Conservation (phyloP, 1,139 yeast genomes). For the Protomyces gravidus region DNA sequence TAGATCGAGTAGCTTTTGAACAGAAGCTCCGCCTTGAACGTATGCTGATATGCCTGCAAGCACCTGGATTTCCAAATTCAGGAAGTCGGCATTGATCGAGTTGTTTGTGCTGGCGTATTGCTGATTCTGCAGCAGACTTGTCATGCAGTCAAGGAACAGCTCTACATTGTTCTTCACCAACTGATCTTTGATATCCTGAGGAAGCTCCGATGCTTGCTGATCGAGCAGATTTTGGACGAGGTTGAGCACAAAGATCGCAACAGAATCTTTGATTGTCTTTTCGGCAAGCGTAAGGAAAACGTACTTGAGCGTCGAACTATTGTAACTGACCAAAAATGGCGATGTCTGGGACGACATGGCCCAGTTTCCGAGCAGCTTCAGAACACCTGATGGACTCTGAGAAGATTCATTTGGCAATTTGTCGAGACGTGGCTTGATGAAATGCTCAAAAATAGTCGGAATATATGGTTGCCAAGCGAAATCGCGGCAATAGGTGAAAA, state of each 20-base stretch:
- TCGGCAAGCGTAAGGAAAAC: conserved; percentile 49
- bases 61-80: conserved; percentile 17
- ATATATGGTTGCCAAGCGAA: conserved; percentile 58
- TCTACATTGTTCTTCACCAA: conserved; percentile 9
- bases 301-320: conserved; percentile 53
- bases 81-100: conserved; percentile 21
- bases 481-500: conserved; percentile 37
- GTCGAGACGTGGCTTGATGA: conserved; percentile 63
- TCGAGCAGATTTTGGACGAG: conserved; percentile 13
- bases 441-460: conserved; percentile 49
- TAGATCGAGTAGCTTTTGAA: conserved; percentile 26
- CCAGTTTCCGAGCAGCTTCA: conserved; percentile 65
- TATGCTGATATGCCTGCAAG: conserved; percentile 25
- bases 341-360: conserved; percentile 51
- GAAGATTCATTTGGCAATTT: conserved; percentile 71
- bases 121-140: conserved; percentile 16
- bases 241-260: conserved; percentile 29
- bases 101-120: conserved; percentile 18
- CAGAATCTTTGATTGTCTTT: conserved; percentile 27
- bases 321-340: conserved; percentile 51
- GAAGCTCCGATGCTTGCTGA: conserved; percentile 6
- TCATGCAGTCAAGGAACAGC: conserved; percentile 15
- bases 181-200: not conserved
- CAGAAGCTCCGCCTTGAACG: conserved; percentile 19
- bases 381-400: conserved; percentile 74